phyloP scores from a whole-genome alignment of 1,284 basidiomycete species.

The Puccinia triticina region DNA sequence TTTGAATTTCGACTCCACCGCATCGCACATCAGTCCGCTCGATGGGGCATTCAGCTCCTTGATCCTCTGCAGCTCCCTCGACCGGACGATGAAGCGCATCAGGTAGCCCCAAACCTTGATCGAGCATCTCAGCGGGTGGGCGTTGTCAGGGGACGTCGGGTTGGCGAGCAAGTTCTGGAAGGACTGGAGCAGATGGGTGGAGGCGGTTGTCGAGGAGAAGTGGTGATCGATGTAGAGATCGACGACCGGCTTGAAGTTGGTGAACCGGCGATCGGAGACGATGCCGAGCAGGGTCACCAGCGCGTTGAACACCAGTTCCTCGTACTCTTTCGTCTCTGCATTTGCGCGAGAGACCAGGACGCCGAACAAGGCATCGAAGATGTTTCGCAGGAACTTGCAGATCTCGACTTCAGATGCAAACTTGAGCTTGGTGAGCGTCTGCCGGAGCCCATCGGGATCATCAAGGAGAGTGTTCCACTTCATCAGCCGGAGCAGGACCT shows the following conservation, averaged over 20 bases:
- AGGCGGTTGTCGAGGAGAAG: conserved; percentile 71
- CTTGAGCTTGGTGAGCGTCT: conserved; percentile 80
- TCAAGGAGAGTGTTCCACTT: conserved; percentile 74
- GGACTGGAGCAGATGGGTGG: conserved; percentile 78
- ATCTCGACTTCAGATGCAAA: conserved; percentile 68
- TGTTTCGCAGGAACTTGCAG: conserved; percentile 82
- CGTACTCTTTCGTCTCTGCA: conserved; percentile 72
- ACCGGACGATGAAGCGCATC: conserved; percentile 87
- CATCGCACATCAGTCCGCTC: conserved; percentile 51
- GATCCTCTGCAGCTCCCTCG: conserved; percentile 81
- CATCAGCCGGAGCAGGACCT: conserved; percentile 77
- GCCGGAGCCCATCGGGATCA: conserved; percentile 71
- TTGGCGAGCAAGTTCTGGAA: conserved; percentile 80
- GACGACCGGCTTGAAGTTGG: conserved; percentile 85
- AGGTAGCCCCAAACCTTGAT: conserved; percentile 97
- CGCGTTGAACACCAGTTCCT: conserved; percentile 83
- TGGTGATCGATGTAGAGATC: conserved; percentile 90
- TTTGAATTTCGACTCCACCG: conserved; percentile 81
- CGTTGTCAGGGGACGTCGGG: conserved; percentile 74
- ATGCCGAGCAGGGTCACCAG: conserved; percentile 80
- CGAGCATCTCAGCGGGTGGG: conserved; percentile 77
- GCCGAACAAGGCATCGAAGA: conserved; percentile 90
- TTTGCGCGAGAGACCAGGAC: conserved; percentile 79
- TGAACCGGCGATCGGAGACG: conserved; percentile 90
- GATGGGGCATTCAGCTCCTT: conserved; percentile 64